Percentiles rank a stretch among this genome's conserved stretches.
phyloP scores from a whole-genome alignment of 441 rosid genomes.

The Populus hybrid region DNA sequence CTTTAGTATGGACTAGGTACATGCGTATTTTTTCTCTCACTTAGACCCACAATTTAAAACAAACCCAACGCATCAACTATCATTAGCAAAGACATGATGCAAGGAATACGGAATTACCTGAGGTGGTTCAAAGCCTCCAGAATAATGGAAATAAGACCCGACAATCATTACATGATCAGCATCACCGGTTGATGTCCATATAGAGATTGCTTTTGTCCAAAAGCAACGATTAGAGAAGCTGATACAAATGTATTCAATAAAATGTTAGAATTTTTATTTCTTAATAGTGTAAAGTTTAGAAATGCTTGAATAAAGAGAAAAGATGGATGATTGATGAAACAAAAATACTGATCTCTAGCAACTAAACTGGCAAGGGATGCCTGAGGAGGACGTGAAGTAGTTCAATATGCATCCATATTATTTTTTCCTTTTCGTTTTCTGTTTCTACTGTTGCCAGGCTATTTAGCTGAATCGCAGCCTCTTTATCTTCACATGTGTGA shows the following conservation, averaged over 20 bases:
- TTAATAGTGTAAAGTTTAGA: not conserved
- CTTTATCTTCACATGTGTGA: not conserved
- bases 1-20: too few relatives aligned
- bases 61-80: not conserved
- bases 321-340: not conserved
- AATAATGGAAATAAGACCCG: conserved; percentile 88
- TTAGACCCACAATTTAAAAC: too few relatives aligned
- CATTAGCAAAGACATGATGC: not conserved
- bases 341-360: not conserved
- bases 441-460: not conserved
- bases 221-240: conserved; percentile 96
- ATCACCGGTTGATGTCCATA: conserved; percentile 93
- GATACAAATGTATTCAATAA: conserved; percentile 12
- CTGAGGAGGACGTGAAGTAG: not conserved
- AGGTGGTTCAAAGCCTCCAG: conserved; percentile 91
- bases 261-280: not conserved
- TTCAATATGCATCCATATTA: not conserved
- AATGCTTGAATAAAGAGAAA: not conserved
- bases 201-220: conserved; percentile 90
- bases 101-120: conserved; percentile 38
- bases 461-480: not conserved
- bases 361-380: not conserved
- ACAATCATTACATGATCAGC: conserved; percentile 85
- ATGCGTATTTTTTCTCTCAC: too few relatives aligned
- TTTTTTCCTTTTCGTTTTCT: not conserved